phyloP scores from a whole-genome alignment of 2,329 filamentous ascomycete species.

The Diaporthe ampelina region DNA sequence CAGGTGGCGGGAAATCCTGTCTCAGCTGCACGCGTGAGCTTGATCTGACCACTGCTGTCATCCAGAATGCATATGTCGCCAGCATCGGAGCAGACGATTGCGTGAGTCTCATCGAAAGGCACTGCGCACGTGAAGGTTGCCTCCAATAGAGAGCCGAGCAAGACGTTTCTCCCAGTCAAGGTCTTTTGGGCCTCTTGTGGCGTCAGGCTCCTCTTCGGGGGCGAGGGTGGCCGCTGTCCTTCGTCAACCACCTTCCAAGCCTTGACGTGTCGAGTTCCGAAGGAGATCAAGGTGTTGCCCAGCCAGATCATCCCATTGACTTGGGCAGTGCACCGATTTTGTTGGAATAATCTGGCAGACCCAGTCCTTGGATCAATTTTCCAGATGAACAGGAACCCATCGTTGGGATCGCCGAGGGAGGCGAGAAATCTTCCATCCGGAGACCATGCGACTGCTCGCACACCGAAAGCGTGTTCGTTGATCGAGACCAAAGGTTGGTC shows the following conservation, averaged over 20 bases:
- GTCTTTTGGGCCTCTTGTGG: constrained; percentile 68
- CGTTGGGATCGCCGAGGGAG: constrained; percentile 88
- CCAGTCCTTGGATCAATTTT: constrained; percentile 86
- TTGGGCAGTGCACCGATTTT: constrained; percentile 91
- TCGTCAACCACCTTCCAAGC: constrained; percentile 70
- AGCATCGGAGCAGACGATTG: constrained; percentile 87
- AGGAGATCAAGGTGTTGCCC: constrained; percentile 84
- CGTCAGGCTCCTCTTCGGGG: constrained; percentile 67
- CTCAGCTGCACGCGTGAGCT: constrained; percentile 75
- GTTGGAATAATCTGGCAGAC: constrained; percentile 81
- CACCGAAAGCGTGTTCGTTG: constrained; percentile 90
- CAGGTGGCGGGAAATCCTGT: constrained; percentile 78
- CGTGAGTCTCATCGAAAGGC: constrained; percentile 78
- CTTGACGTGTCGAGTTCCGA: constrained; percentile 89
- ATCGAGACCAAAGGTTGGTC: constrained; percentile 88
- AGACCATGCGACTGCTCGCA: constrained; percentile 91
- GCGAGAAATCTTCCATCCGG: constrained; percentile 88
- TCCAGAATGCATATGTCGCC: constrained; percentile 93
- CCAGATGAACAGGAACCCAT: constrained; percentile 96
- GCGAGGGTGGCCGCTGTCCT: constrained; percentile 65
- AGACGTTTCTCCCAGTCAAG: constrained; percentile 86
- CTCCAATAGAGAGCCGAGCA: constrained; percentile 86
- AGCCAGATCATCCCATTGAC: constrained; percentile 93
- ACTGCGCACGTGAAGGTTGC: constrained; percentile 86
- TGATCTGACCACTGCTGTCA: constrained; percentile 79